Base-by-base conservation (phyloP, 148 eudicot genomes). In the Rhododendron vialii region DNA sequence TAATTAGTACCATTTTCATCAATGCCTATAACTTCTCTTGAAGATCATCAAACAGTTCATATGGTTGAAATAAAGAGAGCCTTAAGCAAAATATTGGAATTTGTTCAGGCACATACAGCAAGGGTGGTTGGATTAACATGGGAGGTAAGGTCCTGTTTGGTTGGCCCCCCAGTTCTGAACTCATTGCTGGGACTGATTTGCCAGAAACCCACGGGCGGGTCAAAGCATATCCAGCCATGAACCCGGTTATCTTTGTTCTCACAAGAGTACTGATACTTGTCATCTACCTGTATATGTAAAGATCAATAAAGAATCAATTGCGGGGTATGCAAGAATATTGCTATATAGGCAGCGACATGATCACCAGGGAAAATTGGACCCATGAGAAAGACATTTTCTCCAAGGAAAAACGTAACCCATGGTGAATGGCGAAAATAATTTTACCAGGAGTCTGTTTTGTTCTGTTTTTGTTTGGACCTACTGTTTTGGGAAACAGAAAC, bases 61-160 rank as follows among this genome's bases (percentile, higher is more conserved):
- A 4, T 12, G 1, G 75, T 26, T 12, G 74, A 69, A 69, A 26
- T 28, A 3, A 69, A 69, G 75, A 69, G 20, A 69, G 75, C 7
- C 15, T 28, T 12, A 13, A 30, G 5, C 35, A 30, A 71, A 14
- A 71, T 30, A 71, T 30, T 30, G 36, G 1, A 69, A 28, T 69
- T 69, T 0, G 6, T 69, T 4, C 26, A 78, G 74, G 7, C 45
- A 88, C 95, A 90, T 86, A 93, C 98, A 67, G 96, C 93, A 51
- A 94, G 92, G 85, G 92, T 86, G 9, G 84, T 86, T 41, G 99
- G 99, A 48, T 95, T 96, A 65, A 95, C 99, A 90, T 96, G 98
- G 83, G 99, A 96, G 38, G 98, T 90, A 82, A 96, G 94, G 63
- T 93, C 92, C 87, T 96, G 98, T 80, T 96, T 96, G 45, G 89